Base-by-base conservation (phyloP, 345 rosid species). In the Rhizophora apiculata region DNA sequence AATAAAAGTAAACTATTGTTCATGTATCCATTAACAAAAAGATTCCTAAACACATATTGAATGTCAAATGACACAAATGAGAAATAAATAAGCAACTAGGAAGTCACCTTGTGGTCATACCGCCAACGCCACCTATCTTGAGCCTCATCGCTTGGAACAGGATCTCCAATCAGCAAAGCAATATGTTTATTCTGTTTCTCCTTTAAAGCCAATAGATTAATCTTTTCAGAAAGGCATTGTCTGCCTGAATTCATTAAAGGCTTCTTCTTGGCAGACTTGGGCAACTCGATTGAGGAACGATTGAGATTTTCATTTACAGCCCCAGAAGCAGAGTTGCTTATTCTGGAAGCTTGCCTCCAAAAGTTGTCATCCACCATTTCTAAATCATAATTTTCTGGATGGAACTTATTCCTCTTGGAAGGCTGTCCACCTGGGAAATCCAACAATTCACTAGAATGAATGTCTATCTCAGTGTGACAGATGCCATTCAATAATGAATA, bases 71-170 rank as follows among this genome's bases (percentile, higher is more conserved):
- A 29, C 26, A 8, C 48, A 62, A 18, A 5, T 6, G 19, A 36
- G 52, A 68, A 61, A 68, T 26, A 70, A 27, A 51, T 46, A 59
- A 69, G 39, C 70, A 49, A 75, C 36, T 11, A 49, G 46, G 64
- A 57, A 62, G 52, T 67, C 73, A 93, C 98, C 98, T 90, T 89
- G 77, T 87, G 72, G 56, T 89, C 90, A 69, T 93, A 93, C 32
- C 98, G 93, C 98, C 98, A 93, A 39, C 70, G 73, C 96, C 97
- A 93, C 73, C 82, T 86, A 78, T 83, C 84, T 72, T 76, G 85
- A 63, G 97, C 98, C 73, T 86, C 92, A 62, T 85, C 89, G 39
- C 71, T 68, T 27, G 86, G 80, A 71, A 93, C 72, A 18, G 98
- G 88, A 76, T 87, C 89, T 55, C 97, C 98, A 67, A 87, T 63